phyloP scores from a whole-genome alignment of 2,329 filamentous ascomycete species.

The Alternaria infectoria region DNA sequence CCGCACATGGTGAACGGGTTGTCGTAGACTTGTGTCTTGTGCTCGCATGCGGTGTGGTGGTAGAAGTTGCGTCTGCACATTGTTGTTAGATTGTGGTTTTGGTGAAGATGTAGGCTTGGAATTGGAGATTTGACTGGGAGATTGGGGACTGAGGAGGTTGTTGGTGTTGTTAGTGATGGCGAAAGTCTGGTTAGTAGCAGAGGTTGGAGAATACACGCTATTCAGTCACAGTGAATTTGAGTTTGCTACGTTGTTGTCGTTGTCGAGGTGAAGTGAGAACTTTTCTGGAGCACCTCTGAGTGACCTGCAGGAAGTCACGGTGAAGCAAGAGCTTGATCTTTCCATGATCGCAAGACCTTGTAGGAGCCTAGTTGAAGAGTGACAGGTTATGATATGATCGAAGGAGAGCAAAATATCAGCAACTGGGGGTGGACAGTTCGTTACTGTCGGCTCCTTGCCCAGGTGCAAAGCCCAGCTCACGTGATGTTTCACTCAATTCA shows the following conservation, averaged over 20 bases:
- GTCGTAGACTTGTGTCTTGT: neutral
- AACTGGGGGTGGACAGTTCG: neutral
- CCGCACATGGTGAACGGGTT: neutral
- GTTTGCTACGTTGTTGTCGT: neutral
- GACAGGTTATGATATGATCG: too few relatives aligned
- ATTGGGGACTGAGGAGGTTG: neutral
- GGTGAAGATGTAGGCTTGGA: neutral
- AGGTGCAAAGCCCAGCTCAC: neutral
- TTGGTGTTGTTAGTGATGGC: neutral
- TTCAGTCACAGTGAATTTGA: neutral
- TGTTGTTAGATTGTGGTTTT: neutral
- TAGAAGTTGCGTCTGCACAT: conserved; percentile 1
- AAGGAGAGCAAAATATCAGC: too few relatives aligned
- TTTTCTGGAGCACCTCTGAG: neutral
- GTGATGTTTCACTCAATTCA: neutral
- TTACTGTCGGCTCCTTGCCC: neutral
- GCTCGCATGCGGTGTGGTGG: neutral
- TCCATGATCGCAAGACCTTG: neutral
- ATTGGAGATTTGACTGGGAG: neutral
- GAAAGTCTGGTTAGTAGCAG: neutral
- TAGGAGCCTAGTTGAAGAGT: neutral
- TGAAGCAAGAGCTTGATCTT: neutral
- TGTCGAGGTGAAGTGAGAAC: neutral
- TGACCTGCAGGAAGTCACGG: neutral
- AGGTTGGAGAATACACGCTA: neutral